These are phyloP conservation scores for Dispira parvispora DNA, from an alignment of 192 early-diverging fungal species.

Conservation along the genomic window DNA sequence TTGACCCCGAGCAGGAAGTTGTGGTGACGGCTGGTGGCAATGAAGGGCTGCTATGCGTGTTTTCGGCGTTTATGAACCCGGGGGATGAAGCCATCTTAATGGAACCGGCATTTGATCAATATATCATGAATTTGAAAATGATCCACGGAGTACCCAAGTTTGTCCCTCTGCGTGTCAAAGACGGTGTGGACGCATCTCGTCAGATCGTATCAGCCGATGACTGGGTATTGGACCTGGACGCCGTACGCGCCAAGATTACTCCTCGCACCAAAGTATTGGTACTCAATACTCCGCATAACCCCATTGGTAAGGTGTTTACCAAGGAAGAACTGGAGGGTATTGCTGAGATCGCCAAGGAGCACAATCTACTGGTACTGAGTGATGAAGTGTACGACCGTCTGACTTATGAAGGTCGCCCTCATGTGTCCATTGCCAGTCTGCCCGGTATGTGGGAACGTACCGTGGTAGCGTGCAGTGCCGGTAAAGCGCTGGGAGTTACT, in stretches of 20 bases:
- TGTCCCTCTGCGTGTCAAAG: slow-evolving; percentile 54
- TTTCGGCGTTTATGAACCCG: slow-evolving; percentile 64
- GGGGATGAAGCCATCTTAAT: slow-evolving; percentile 81
- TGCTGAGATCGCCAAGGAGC: slow-evolving; percentile 51
- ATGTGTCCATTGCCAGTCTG: slow-evolving; percentile 65
- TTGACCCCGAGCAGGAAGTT: slow-evolving; percentile 68
- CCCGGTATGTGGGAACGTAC: slow-evolving; percentile 83
- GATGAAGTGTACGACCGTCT: slow-evolving; percentile 98
- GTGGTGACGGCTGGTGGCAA: slow-evolving; percentile 82
- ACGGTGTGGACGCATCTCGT: slow-evolving; percentile 20
- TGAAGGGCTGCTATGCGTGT: slow-evolving; percentile 66
- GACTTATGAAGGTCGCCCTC: slow-evolving; percentile 45
- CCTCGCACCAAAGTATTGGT: slow-evolving; percentile 71
- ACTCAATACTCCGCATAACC: slow-evolving; percentile 95
- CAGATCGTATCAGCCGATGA: slow-evolving; percentile 50
- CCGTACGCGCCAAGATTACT: slow-evolving; percentile 59
- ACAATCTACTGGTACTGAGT: slow-evolving; percentile 73
- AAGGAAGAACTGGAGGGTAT: slow-evolving; percentile 57
- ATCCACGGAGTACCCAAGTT: slow-evolving; percentile 76
- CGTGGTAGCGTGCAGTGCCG: slow-evolving; percentile 80
- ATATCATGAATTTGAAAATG: slow-evolving; percentile 70
- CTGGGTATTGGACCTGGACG: slow-evolving; percentile 75
- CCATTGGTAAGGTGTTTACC: slow-evolving; percentile 70
- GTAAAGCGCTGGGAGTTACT: slow-evolving; percentile 90
- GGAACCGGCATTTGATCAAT: slow-evolving; percentile 94